Conservation (phyloP, 176 grass and related monocot genomes). For the Oryza glaberrima region DNA sequence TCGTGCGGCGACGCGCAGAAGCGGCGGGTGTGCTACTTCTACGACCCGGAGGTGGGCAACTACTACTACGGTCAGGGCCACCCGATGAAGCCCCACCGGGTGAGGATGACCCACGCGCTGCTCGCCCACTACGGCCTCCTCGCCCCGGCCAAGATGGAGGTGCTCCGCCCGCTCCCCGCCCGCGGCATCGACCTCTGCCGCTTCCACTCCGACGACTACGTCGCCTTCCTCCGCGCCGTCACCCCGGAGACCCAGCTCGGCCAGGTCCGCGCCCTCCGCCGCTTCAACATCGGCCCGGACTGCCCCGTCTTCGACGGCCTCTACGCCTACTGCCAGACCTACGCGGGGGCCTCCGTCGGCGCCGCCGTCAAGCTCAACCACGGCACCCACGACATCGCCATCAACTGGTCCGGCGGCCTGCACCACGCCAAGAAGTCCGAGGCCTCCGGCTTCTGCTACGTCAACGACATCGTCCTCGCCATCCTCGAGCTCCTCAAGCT, state of each 20-base stretch:
- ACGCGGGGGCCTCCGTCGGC: constrained; percentile 78
- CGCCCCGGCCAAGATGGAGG: constrained; percentile 53
- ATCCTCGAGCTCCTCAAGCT: constrained; percentile 81
- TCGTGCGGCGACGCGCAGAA: constrained; percentile 62
- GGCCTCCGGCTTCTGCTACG: constrained; percentile 90
- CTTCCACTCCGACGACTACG: constrained; percentile 96
- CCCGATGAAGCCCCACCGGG: constrained; percentile 93
- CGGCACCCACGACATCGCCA: constrained; percentile 73
- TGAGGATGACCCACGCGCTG: constrained; percentile 91
- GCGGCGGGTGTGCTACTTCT: constrained; percentile 97
- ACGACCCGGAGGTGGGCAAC: constrained; percentile 95
- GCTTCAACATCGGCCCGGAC: constrained; percentile 89
- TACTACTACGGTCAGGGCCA: constrained; percentile 98
- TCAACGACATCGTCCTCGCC: constrained; percentile 89
- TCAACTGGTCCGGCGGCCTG: constrained; percentile 83
- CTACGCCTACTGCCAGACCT: constrained; percentile 90
- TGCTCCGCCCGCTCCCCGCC: constrained; percentile 62
- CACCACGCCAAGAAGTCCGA: constrained; percentile 89
- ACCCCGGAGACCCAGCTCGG: constrained; percentile 86
- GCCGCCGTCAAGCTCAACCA: constrained; percentile 79
- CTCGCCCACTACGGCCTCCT: constrained; percentile 76
- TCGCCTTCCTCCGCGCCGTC: constrained; percentile 73
- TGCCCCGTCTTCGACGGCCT: constrained; percentile 87
- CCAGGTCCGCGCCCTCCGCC: constrained; percentile 61
- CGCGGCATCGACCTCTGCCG: constrained; percentile 75